Percentiles rank a stretch among this genome's conserved stretches.
Conservation (phyloP, 352 stramenopile genomes). For the Thalassiosira mediterranea region DNA sequence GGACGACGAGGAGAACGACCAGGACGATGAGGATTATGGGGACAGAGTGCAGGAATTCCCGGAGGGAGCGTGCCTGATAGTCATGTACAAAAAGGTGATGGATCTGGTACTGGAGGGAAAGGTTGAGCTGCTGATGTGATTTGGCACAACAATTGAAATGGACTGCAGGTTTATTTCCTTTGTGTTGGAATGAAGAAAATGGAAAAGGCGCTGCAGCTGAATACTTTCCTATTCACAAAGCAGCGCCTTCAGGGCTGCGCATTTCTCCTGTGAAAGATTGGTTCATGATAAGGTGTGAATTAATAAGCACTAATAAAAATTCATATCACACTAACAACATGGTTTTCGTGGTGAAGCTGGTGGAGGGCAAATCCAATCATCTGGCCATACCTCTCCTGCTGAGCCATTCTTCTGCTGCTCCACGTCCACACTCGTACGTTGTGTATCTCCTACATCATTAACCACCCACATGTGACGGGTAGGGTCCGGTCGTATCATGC, state of each 20-base stretch:
- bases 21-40: conserved; percentile 36
- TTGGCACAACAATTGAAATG: background rate
- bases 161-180: background rate
- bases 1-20: conserved; percentile 13
- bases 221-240: conserved; percentile 14
- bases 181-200: too few relatives aligned
- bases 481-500: too few relatives aligned
- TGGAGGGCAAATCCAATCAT: too few relatives aligned
- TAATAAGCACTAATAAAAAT: too few relatives aligned
- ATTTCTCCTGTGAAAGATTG: too few relatives aligned
- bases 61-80: conserved; percentile 50
- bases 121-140: conserved; percentile 52
- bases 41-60: conserved; percentile 52
- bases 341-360: too few relatives aligned
- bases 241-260: conserved; percentile 1
- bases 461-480: too few relatives aligned
- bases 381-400: background rate
- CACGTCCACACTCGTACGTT: too few relatives aligned
- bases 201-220: too few relatives aligned
- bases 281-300: too few relatives aligned
- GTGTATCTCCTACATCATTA: too few relatives aligned
- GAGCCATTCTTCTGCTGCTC: background rate
- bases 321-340: too few relatives aligned
- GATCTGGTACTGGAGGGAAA: conserved; percentile 53
- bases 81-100: conserved; percentile 54